Base-by-base conservation (phyloP, 1,284 basidiomycete species). In the Rhodotorula mucilaginosa region DNA sequence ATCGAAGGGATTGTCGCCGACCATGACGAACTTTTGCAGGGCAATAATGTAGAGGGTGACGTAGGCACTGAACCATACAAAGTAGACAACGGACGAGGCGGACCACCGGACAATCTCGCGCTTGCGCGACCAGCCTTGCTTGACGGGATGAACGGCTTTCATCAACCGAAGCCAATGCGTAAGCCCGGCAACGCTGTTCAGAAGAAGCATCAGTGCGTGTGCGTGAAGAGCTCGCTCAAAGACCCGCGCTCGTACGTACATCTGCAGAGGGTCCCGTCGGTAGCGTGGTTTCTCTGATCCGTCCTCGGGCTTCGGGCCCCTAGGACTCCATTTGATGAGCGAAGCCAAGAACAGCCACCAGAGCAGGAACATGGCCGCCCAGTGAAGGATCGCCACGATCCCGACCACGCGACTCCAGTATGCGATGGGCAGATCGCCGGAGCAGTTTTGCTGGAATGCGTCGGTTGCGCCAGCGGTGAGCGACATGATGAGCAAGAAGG, bases 1-100 rank as follows among this genome's bases (percentile, higher is more conserved):
- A 26, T 71, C 70, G 58, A 64, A 68, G 5, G 65, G 65, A 26
- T 71, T 71, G 58, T 57, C 57, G 56, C 68, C 68, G 56, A 70
- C 51, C 58, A 68, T 26, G 18, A 68, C 48, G 59, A 68, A 67
- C 48, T 56, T 49, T 23, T 59, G 19, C 8, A 67, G 46, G 21
- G 54, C 65, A 2, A n/a, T 12, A 47, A 70, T 58, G 29, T 49
- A 71, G 16, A 67, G n/a, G 3, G 52, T 13, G 7, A 71, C 12
- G 58, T 67, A 71, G 34, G 59, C n/a, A 2, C 6, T 29, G 18
- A 12, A 2, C 65, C 65, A 71, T 0, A 56, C n/a, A 8, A 19
- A 23, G 31, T 44, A 71, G 19, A 49, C 16, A 26, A 21, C 29
- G 21, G 57, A 6, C n/a, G 51, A 56, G 26, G 61, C 3, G 6